Base-by-base conservation (phyloP, 768 basidiomycete species). In the Leccinum pellstonianum region DNA sequence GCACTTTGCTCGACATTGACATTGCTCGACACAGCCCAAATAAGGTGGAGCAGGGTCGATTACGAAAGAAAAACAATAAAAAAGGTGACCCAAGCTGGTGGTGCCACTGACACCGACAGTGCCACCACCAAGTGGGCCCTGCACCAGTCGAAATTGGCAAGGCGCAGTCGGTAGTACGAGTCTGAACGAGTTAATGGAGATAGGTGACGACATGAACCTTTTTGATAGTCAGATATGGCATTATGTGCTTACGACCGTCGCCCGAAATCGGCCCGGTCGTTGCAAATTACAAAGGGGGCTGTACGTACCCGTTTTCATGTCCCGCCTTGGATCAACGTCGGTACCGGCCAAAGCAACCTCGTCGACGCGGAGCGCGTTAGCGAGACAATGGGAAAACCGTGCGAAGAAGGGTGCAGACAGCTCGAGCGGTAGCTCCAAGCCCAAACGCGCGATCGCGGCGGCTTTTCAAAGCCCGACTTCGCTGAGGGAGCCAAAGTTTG, bases 261-360 rank as follows among this genome's bases (percentile, higher is more conserved):
- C 47, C 6, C 33, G 33, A 17, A 31, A 21, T 51, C 58, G 54
- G 52, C 2, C 55, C 55, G 58, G 14, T 27, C 25, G 54, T 62
- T 46, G 50, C 41, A 49, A 23, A 51, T 15, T 49, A 17, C 23
- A 6, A 37, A 35, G n/a, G 49, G n/a, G 52, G 35, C 57, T 29
- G 60, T 61, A 23, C 49, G 51, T 52, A 52, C 47, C 43, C 19
- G 17, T 46, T 46, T 19, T 25, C 6, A 25, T 29, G 14, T 29
- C 25, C 47, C 23, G 21, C 14, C 15, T 19, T 37, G 9, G 49
- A 15, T 47, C 41, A 12, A 11, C 29, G 38, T 50, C 53, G 59
- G 41, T 5, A 15, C 55, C 60, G 43, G 48, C 41, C 10, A 19
- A 46, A 33, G 23, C 43, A 4, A 57, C 15, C 19, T 46, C 43